Base-by-base conservation (phyloP, 2,329 filamentous ascomycete species). In the Emericellopsis cladophorae region DNA sequence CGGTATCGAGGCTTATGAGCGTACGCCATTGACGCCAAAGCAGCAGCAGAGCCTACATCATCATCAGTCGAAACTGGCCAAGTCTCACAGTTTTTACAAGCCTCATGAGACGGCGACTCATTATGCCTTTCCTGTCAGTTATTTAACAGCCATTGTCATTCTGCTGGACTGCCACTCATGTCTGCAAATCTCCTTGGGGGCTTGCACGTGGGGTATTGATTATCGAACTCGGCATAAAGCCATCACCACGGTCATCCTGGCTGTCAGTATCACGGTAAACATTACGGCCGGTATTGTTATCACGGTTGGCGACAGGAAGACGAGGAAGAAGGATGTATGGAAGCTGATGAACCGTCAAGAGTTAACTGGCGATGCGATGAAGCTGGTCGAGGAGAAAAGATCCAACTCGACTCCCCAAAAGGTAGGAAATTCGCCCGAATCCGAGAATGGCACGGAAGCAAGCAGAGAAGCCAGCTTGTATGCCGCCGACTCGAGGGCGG, bases 81-180 rank as follows among this genome's bases (percentile, higher is more conserved):
- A 82, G 49, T 87, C 81, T 0, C 86, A 93, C 56, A 88, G 83
- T 6, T 93, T 90, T 59, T 93, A 93, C 67, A 89, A 89, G 52
- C 85, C 86, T 0, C 82, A 93, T 57, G 86, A 93, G 59, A 93
- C 86, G 0, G 68, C 76, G 29, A 93, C 86, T 0, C 86, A 93
- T 55, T 71, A 78, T 54, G 81, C 86, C 0, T 93, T 93, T 46
- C 84, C 86, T 0, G 65, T 89, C 1, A 70, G 73, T 26, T 67
- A 87, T 6, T 76, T 93, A 26, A 70, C 92, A 31, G 78, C 83
- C 43, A 79, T 90, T 44, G 81, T 90, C n/a, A 67, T 85, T 7
- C 65, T 93, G 3, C 70, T 92, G 4, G 86, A 93, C 56, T 80
- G 74, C 45, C 86, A 93, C 61, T 87, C 81, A 5, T 66, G 84